Evolutionary conservation across 768 basidiomycete genomes (phyloP).

Genomic region (Mrakia gelida): DNA sequence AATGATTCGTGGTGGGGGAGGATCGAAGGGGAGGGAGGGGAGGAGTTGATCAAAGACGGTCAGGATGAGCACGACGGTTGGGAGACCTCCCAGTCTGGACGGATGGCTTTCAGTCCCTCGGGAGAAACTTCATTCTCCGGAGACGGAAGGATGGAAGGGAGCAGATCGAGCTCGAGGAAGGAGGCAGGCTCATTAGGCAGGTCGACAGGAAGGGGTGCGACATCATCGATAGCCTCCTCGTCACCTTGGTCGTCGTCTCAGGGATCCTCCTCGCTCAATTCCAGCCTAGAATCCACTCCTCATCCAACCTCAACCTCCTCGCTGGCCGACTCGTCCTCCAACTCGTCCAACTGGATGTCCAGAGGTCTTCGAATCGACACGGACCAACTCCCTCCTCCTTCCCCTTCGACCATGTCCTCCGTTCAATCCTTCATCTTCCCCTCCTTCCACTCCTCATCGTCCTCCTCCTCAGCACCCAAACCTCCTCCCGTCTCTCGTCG

Average conservation of each 20-base stretch:
- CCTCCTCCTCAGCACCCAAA: background rate
- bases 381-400: background rate
- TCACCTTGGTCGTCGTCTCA: conserved; percentile 13
- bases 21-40: background rate
- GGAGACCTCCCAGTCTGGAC: background rate
- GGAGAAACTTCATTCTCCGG: background rate
- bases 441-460: conserved; percentile 8
- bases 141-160: background rate
- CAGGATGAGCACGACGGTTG: background rate
- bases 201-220: background rate
- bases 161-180: background rate
- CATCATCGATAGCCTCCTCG: conserved; percentile 15
- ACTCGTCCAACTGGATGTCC: conserved; percentile 4
- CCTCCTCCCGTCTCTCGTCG: background rate
- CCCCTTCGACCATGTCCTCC: background rate
- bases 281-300: background rate
- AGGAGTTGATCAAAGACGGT: conserved; percentile 7
- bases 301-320: background rate
- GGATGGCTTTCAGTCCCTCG: background rate
- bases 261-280: conserved; percentile 10
- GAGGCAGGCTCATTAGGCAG: background rate
- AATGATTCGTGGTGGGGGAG: background rate
- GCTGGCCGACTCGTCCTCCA: background rate
- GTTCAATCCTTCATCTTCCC: background rate
- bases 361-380: conserved; percentile 6